Conservation (phyloP, 192 early-diverging fungal species). For the Spizellomyces sp. region DNA sequence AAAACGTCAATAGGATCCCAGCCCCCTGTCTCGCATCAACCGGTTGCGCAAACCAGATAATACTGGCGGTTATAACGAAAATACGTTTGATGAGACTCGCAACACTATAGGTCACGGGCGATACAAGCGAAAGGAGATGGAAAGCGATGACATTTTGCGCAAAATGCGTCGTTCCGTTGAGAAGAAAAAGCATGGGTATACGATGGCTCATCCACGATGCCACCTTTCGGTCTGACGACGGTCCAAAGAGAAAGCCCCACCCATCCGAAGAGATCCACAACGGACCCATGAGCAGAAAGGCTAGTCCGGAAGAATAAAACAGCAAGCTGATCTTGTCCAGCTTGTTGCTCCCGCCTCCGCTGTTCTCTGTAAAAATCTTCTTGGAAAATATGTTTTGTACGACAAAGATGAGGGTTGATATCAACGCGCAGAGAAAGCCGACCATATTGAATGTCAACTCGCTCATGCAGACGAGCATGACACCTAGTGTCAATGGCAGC, state of each 20-base stretch:
- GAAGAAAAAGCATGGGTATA: constrained; percentile 46
- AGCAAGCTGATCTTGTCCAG: constrained; percentile 87
- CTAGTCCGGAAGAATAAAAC: constrained; percentile 77
- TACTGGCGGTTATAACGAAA: constrained; percentile 81
- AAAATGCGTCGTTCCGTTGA: constrained; percentile 84
- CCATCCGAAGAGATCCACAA: constrained; percentile 81
- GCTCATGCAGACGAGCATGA: constrained; percentile 84
- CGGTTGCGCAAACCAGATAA: constrained; percentile 81
- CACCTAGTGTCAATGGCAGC: constrained; percentile 80
- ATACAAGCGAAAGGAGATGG: constrained; percentile 71
- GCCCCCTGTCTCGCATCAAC: constrained; percentile 66
- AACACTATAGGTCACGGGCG: constrained; percentile 87
- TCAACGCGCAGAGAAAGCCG: constrained; percentile 75
- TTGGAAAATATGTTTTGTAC: constrained; percentile 88
- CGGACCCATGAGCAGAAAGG: constrained; percentile 77
- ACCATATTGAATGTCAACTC: constrained; percentile 69
- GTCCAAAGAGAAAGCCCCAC: background rate
- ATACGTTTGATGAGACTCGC: constrained; percentile 87
- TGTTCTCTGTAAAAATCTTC: constrained; percentile 54
- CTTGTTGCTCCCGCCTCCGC: constrained; percentile 32
- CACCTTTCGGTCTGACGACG: constrained; percentile 21
- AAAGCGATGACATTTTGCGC: constrained; percentile 81
- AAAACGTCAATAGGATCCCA: constrained; percentile 80
- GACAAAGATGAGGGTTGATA: constrained; percentile 80
- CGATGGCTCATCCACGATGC: constrained; percentile 32